Base-by-base conservation (phyloP, 345 rosid genomes). In the Salix udensis region DNA sequence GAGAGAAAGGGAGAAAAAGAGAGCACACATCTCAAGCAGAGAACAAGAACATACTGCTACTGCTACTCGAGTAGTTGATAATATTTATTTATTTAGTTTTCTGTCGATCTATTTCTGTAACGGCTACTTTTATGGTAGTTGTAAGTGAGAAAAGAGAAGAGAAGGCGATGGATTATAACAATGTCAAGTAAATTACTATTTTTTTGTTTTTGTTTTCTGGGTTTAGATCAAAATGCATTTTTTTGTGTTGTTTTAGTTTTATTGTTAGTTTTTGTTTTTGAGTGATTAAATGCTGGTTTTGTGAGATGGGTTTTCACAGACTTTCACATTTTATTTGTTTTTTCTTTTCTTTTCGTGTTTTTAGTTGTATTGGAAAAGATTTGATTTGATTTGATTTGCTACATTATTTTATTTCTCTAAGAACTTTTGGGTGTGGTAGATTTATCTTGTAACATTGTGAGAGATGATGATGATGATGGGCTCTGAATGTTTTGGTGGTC, bases 81-180 rank as follows among this genome's bases (percentile, higher is more conserved):
- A 67, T 70, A 24, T 70, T 40, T 50, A 46, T 4, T 14, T 70
- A 21, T 69, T 44, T 13, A 4, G 16, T 42, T 46, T 19, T 69
- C 24, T 42, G 7, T 23, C 12, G 11, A 23, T 74, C 64, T 61
- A 74, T 72, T 75, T 76, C 78, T 68, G 13, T 83, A 79, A 82
- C 82, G 85, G 87, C 87, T 84, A 80, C 30, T 21, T 21, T 23
- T 30, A 42, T 62, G 42, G 62, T 42, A 36, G 37, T 30, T 19
- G 39, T 55, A 64, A 21, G 30, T 44, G 68, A 46, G 67, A 19
- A 30, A 55, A 34, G 67, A 19, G 42, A 55, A 26, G 67, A n/a
- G 28, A 68, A 77, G 72, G 78, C 60, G 78, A 85, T 87, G 90
- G 87, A 83, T 76, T 83, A 83, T 81, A 80, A 71, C 66, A 77